These are phyloP conservation scores for Pseudopediastrum boryanum DNA, from an alignment of 139 green algal species.

Conservation along the genomic window DNA sequence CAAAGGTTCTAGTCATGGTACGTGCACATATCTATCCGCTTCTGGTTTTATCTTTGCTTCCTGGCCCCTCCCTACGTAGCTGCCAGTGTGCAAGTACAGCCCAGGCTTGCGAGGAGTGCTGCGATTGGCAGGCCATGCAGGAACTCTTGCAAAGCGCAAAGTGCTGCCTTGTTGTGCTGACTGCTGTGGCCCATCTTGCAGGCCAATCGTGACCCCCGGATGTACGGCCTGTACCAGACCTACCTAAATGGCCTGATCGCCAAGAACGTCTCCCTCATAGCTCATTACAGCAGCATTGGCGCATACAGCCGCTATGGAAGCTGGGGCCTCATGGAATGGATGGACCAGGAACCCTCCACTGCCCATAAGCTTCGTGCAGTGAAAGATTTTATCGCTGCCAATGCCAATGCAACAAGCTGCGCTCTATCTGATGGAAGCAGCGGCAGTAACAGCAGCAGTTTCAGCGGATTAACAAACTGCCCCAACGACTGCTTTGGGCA, in stretches of 20 bases:
- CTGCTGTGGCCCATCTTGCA: conserved; percentile 1
- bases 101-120: too few species aligned
- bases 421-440: conserved; percentile 6
- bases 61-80: too few species aligned
- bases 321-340: conserved; percentile 38
- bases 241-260: conserved; percentile 11
- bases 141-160: too few species aligned
- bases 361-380: conserved; percentile 36
- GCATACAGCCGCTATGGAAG: conserved; percentile 12
- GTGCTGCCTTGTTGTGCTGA: too few species aligned
- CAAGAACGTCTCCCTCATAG: conserved; percentile 5
- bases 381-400: neutral
- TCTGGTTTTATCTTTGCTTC: too few species aligned
- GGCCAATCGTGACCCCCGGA: conserved; percentile 39
- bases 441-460: conserved; percentile 11
- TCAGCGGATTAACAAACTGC: conserved; percentile 1
- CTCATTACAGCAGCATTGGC: conserved; percentile 30
- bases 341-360: conserved; percentile 21
- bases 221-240: conserved; percentile 31
- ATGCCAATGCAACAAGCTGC: neutral
- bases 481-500: conserved; percentile 19
- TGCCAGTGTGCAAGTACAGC: too few species aligned
- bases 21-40: too few species aligned
- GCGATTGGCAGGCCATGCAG: too few species aligned
- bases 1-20: too few species aligned